Conservation (phyloP, 2,329 filamentous ascomycete species). For the Sclerotinia sclerotiorum region DNA sequence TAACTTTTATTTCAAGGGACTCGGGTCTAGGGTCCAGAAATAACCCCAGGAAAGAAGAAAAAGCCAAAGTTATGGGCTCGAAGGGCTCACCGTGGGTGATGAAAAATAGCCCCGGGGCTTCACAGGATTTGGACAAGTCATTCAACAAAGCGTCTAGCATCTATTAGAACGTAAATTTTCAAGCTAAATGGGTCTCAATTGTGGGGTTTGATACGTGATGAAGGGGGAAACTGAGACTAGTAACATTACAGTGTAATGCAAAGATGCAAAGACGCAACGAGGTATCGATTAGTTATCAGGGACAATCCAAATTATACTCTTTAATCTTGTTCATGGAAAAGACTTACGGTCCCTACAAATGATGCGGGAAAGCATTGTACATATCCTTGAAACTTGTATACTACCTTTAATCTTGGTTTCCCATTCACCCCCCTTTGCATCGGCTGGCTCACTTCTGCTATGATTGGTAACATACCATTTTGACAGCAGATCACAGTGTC, state of each 20-base stretch:
- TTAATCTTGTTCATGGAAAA: neutral
- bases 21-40: conserved; percentile 7
- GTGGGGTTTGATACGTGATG: conserved; percentile 12
- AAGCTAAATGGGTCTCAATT: conserved; percentile 9
- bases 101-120: neutral
- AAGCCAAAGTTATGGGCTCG: conserved; percentile 2
- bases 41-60: conserved; percentile 16
- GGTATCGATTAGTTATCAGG: neutral
- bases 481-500: conserved; percentile 7
- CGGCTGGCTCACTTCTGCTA: neutral
- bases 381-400: neutral
- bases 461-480: neutral
- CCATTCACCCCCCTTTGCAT: conserved; percentile 15
- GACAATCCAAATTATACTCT: neutral
- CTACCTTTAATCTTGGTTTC: neutral
- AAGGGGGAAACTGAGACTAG: neutral
- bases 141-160: conserved; percentile 5
- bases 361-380: conserved; percentile 9
- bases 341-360: neutral
- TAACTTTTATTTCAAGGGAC: neutral
- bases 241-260: neutral
- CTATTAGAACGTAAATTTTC: neutral
- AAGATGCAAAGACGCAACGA: neutral
- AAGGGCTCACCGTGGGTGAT: conserved; percentile 4
- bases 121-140: neutral